Conservation (phyloP, 2,329 filamentous ascomycete species). For the Pseudocercospora crystallina region DNA sequence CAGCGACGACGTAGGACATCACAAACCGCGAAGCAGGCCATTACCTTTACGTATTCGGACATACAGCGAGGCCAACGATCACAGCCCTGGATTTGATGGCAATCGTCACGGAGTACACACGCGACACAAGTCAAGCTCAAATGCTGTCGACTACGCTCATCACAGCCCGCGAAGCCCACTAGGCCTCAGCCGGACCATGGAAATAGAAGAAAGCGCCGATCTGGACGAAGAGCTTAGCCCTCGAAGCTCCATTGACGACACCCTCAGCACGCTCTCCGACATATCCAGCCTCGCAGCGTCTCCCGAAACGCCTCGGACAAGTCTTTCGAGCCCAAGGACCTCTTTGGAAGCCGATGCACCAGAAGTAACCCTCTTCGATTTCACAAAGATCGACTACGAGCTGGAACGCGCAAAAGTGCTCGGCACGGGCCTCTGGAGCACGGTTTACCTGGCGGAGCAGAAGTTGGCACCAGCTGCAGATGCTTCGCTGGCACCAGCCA, state of each 20-base stretch:
- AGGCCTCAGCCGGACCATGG: neutral
- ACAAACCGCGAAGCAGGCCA: conserved; percentile 19
- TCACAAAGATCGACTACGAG: conserved; percentile 34
- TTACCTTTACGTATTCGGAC: conserved; percentile 23
- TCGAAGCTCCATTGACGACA: conserved; percentile 17
- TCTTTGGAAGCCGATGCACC: conserved; percentile 19
- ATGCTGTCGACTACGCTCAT: conserved; percentile 10
- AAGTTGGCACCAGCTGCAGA: conserved; percentile 4
- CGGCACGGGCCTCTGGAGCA: conserved; percentile 39
- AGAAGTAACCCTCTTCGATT: conserved; percentile 23
- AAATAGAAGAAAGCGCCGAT: conserved; percentile 65
- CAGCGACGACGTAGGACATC: neutral
- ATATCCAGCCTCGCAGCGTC: conserved; percentile 15
- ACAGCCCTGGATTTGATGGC: conserved; percentile 16
- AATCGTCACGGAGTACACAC: conserved; percentile 13
- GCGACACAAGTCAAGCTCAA: conserved; percentile 19
- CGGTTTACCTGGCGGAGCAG: conserved; percentile 35
- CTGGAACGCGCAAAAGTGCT: conserved; percentile 34
- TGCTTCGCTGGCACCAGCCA: conserved; percentile 18
- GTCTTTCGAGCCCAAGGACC: conserved; percentile 20
- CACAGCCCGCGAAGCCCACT: conserved; percentile 12
- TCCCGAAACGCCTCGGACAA: conserved; percentile 18
- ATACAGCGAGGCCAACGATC: conserved; percentile 18
- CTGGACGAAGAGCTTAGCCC: conserved; percentile 45
- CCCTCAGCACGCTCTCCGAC: conserved; percentile 10